These are phyloP conservation scores for Fistulifera solaris DNA, from an alignment of 108 stramenopile species.

Conservation along the genomic window DNA sequence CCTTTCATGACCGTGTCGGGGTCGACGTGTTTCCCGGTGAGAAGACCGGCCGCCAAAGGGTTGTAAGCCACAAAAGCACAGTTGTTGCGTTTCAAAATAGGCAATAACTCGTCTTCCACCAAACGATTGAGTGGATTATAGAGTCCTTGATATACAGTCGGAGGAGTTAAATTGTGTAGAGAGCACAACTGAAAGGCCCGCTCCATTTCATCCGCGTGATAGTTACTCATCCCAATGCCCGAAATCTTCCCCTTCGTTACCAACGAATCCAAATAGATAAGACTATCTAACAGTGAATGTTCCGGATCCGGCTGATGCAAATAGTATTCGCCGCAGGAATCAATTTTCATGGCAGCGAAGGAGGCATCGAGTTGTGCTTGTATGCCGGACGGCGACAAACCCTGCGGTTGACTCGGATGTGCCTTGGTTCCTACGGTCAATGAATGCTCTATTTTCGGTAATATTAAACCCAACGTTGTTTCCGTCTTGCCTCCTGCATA, in stretches of 20 bases:
- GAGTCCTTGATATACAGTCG: conserved; percentile 89
- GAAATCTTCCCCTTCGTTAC: conserved; percentile 42
- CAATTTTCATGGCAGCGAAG: conserved; percentile 31
- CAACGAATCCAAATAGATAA: conserved; percentile 39
- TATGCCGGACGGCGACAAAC: conserved; percentile 60
- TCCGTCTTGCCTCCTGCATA: conserved; percentile 84
- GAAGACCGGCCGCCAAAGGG: conserved; percentile 83
- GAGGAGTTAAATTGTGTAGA: conserved; percentile 59
- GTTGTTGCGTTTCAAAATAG: conserved; percentile 52
- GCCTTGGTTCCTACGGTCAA: conserved; percentile 71
- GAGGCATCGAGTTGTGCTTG: conserved; percentile 49
- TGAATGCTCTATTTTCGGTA: conserved; percentile 9
- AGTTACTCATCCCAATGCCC: conserved; percentile 74
- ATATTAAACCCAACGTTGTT: conserved; percentile 36
- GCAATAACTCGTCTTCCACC: conserved; percentile 82
- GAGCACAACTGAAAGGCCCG: conserved; percentile 68
- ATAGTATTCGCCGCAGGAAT: conserved; percentile 57
- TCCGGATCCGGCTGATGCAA: conserved; percentile 83
- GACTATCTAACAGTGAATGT: conserved; percentile 45
- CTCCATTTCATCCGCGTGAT: conserved; percentile 69
- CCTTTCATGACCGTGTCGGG: conserved; percentile 36
- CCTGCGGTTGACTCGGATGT: conserved; percentile 53
- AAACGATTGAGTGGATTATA: conserved; percentile 91
- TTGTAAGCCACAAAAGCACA: conserved; percentile 93
- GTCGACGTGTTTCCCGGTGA: conserved; percentile 67